These are phyloP conservation scores for Drosera capensis DNA, from an alignment of 148 eudicot species.

Conservation along the genomic window DNA sequence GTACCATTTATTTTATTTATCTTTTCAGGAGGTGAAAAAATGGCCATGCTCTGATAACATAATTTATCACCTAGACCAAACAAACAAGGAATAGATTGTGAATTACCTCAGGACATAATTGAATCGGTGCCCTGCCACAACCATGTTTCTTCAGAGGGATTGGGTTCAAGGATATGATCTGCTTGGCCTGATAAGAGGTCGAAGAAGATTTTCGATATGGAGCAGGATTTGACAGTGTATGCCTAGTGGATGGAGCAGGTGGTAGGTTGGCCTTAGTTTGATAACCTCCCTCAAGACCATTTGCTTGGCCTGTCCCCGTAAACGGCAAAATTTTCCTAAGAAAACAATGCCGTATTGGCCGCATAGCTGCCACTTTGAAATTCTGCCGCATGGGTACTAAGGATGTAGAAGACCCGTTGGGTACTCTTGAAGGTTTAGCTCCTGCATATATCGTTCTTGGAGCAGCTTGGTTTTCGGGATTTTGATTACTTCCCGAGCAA, in stretches of 20 bases:
- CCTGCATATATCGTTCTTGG: conserved; percentile 18
- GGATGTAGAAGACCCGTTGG: conserved; percentile 28
- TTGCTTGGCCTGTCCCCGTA: conserved; percentile 37
- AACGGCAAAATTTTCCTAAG: conserved; percentile 76
- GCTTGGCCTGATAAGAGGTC: conserved; percentile 59
- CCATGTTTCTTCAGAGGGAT: conserved; percentile 93
- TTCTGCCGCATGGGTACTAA: conserved; percentile 25
- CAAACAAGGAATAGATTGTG: not conserved
- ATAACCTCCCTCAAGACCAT: conserved; percentile 45
- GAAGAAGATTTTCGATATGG: conserved; percentile 48
- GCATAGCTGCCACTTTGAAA: conserved; percentile 57
- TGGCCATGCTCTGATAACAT: not conserved
- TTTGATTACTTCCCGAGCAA: conserved; percentile 15
- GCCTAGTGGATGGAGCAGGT: conserved; percentile 32
- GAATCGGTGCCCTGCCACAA: conserved; percentile 76
- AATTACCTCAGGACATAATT: conserved; percentile 75
- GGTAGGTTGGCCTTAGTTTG: conserved; percentile 43
- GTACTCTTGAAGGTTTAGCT: conserved; percentile 15
- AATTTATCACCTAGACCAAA: not conserved
- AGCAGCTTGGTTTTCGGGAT: conserved; percentile 10
- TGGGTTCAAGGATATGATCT: conserved; percentile 76
- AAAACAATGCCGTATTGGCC: conserved; percentile 76
- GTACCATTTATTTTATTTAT: not conserved
- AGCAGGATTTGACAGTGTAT: conserved; percentile 26
- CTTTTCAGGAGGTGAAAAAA: not conserved